Evolutionary conservation across 768 basidiomycete species (phyloP).

Genomic region (Punctularia strigosozonata): DNA sequence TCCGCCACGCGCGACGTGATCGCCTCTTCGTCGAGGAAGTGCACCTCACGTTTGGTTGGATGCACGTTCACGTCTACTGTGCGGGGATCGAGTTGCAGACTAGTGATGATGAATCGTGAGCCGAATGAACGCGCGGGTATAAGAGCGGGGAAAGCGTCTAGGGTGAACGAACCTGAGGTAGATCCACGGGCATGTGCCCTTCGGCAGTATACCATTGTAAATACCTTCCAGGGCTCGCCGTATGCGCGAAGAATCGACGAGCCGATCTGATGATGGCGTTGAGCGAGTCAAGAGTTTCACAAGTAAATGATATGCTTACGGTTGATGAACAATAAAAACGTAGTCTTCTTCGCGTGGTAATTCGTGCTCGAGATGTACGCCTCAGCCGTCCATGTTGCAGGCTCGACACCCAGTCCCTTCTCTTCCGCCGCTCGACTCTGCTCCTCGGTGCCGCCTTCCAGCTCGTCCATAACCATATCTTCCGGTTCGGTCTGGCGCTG

Average conservation of each 20-base stretch:
- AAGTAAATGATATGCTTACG: constrained; percentile 35
- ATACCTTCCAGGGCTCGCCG: constrained; percentile 80
- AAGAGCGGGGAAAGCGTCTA: too few species aligned
- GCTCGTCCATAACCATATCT: constrained; percentile 15
- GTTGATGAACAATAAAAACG: constrained; percentile 89
- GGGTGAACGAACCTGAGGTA: constrained; percentile 69
- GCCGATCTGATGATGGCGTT: constrained; percentile 51
- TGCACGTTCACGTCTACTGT: constrained; percentile 96
- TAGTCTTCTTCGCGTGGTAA: constrained; percentile 78
- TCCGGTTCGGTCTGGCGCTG: constrained; percentile 8
- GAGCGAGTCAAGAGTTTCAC: not conserved
- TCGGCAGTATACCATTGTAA: constrained; percentile 78
- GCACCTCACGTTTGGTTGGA: constrained; percentile 94
- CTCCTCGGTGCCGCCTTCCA: constrained; percentile 18
- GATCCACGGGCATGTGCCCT: constrained; percentile 84
- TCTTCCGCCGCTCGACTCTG: too few species aligned
- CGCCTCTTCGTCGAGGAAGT: constrained; percentile 84
- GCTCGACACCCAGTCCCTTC: too few species aligned
- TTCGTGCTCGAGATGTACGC: constrained; percentile 78
- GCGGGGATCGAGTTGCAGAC: constrained; percentile 73
- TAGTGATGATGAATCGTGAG: too few species aligned
- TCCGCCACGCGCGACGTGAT: constrained; percentile 73
- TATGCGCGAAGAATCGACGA: constrained; percentile 82
- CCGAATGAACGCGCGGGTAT: not conserved
- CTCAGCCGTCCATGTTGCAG: constrained; percentile 58